Conservation (phyloP, 208 protist species). For the Trypanosoma lewisi region DNA sequence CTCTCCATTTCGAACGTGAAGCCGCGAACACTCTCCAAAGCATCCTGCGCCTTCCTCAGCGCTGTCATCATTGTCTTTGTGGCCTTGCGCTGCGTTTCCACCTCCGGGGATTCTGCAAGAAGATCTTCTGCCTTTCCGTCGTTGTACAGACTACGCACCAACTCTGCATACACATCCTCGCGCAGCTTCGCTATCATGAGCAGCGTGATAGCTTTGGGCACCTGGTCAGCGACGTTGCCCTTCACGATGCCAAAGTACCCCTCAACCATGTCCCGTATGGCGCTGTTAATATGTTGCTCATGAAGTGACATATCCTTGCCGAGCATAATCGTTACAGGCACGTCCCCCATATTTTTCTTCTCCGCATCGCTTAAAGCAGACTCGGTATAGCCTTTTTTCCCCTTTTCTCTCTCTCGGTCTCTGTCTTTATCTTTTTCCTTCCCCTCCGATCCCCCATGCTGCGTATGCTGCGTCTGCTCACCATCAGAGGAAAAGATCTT, state of each 20-base stretch:
- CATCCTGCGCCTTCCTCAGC: constrained; percentile 80
- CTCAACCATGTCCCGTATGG: constrained; percentile 88
- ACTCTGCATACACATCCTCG: constrained; percentile 91
- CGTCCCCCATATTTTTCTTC: constrained; percentile 64
- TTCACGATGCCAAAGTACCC: constrained; percentile 92
- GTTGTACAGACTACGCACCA: constrained; percentile 94
- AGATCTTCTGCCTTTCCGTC: constrained; percentile 92
- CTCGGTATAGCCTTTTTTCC: constrained; percentile 54
- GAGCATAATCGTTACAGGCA: constrained; percentile 77
- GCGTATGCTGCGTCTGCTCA: constrained; percentile 6
- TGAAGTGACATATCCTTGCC: constrained; percentile 67
- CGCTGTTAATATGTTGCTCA: constrained; percentile 80
- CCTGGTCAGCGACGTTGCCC: constrained; percentile 91
- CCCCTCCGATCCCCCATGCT: constrained; percentile 6
- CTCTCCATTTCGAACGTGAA: constrained; percentile 38
- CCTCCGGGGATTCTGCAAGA: constrained; percentile 88
- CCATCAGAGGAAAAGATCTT: constrained; percentile 66
- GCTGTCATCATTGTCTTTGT: constrained; percentile 89
- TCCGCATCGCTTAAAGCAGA: constrained; percentile 9
- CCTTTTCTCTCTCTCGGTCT: constrained; percentile 32
- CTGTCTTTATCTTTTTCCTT: constrained; percentile 20
- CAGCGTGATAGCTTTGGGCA: constrained; percentile 98
- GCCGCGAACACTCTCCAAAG: constrained; percentile 82
- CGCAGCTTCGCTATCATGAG: constrained; percentile 96
- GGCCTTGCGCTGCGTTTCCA: constrained; percentile 86